A percentile compares a stretch with the other conserved stretches of the same genome.
These are phyloP conservation scores for Cymodocea nodosa DNA, from an alignment of 116 monocot species.

Conservation along the genomic window DNA sequence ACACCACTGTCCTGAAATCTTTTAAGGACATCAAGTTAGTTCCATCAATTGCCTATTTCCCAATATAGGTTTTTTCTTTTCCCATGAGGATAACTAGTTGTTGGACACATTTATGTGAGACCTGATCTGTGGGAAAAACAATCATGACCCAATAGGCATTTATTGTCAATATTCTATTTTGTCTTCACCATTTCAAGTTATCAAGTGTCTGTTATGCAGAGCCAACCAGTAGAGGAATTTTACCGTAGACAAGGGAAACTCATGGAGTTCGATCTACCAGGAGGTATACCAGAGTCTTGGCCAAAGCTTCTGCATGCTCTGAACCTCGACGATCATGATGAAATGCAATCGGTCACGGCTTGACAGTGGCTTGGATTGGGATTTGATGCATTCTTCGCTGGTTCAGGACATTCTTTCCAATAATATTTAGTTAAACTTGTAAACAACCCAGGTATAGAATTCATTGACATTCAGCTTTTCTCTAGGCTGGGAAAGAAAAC, in stretches of 20 bases:
- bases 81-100: too few species aligned
- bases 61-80: too few species aligned
- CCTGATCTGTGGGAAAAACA: too few species aligned
- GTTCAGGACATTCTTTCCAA: not conserved
- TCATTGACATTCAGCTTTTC: conserved; percentile 1
- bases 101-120: too few species aligned
- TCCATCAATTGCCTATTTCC: too few species aligned
- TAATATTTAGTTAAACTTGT: not conserved
- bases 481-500: conserved; percentile 1
- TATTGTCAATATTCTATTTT: too few species aligned
- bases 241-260: conserved; percentile 65
- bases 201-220: conserved; percentile 29
- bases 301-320: conserved; percentile 51
- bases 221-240: conserved; percentile 73
- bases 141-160: too few species aligned
- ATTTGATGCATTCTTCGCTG: not conserved
- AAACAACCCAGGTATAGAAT: conserved; percentile 1
- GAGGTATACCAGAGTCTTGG: conserved; percentile 68
- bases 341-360: conserved; percentile 44
- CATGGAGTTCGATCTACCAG: conserved; percentile 65
- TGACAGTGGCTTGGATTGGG: conserved; percentile 9
- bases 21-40: too few species aligned
- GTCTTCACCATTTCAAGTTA: too few species aligned
- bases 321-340: conserved; percentile 45
- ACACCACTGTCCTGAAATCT: too few species aligned